These are phyloP conservation scores for Pedinophyceae sp. DNA, from an alignment of 139 green algal genomes.

Conservation along the genomic window DNA sequence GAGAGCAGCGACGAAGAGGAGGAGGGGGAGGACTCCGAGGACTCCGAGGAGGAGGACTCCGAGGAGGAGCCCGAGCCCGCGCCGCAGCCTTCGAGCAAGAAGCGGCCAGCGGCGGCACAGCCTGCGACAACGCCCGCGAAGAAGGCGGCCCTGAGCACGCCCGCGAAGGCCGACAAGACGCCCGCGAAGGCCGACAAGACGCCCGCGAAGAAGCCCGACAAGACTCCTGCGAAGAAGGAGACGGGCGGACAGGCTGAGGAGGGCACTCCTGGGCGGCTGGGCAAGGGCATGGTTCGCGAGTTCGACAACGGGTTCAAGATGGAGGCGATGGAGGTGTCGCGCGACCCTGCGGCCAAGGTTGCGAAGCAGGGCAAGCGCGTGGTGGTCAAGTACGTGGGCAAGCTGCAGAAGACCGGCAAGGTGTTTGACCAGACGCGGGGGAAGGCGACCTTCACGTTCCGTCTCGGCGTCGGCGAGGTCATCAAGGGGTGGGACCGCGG, in stretches of 20 bases:
- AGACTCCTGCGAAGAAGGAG: neutral
- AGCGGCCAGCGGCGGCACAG: no score
- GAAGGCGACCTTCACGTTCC: constrained; percentile 58
- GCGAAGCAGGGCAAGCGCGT: constrained; percentile 13
- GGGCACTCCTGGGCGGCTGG: neutral
- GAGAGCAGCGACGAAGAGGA: constrained; percentile 10
- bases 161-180: neutral
- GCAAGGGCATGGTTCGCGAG: constrained; percentile 8
- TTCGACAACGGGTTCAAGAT: constrained; percentile 44
- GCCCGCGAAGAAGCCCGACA: neutral
- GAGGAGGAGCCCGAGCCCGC: no score
- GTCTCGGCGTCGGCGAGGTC: constrained; percentile 52
- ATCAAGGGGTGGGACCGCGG: constrained; percentile 77
- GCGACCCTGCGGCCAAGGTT: neutral
- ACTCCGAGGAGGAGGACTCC: constrained; percentile 6
- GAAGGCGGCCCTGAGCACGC: constrained; percentile 2
- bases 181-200: neutral
- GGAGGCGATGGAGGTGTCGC: constrained; percentile 30
- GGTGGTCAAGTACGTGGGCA: constrained; percentile 51
- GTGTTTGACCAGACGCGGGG: constrained; percentile 69
- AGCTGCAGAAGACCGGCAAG: constrained; percentile 61
- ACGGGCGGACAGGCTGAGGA: neutral
- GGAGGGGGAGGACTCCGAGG: constrained; percentile 9
- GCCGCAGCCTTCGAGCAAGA: no score
- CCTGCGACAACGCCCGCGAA: constrained; percentile 8